Conservation (phyloP, 192 early-diverging fungal genomes). For the Borealophlyctis nickersoniae region DNA sequence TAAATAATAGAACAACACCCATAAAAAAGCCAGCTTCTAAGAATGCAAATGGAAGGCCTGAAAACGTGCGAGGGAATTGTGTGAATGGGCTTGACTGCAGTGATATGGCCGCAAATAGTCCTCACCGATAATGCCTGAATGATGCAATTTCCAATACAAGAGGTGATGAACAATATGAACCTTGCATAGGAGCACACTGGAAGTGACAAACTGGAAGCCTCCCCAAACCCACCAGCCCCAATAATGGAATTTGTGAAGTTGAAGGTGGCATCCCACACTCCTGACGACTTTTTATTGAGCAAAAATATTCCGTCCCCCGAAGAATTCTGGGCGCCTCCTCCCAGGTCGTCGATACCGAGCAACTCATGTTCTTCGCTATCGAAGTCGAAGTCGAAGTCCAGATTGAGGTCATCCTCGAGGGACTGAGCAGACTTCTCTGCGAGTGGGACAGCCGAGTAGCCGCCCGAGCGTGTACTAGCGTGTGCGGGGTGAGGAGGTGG, state of each 20-base stretch:
- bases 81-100: too few species aligned
- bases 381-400: slow-evolving; percentile 20
- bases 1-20: slow-evolving; percentile 51
- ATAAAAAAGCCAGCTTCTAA: slow-evolving; percentile 70
- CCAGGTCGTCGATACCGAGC: slow-evolving; percentile 16
- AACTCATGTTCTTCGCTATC: slow-evolving; percentile 25
- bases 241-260: slow-evolving; percentile 94
- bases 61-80: too few species aligned
- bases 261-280: slow-evolving; percentile 47
- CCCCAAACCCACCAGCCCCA: slow-evolving; percentile 69
- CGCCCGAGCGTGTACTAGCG: too few species aligned
- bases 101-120: too few species aligned
- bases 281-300: slow-evolving; percentile 8
- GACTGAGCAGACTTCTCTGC: too few species aligned
- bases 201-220: too few species aligned
- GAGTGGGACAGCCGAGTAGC: too few species aligned
- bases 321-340: neutral
- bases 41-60: slow-evolving; percentile 84
- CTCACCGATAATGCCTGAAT: neutral
- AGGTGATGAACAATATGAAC: too few species aligned
- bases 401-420: too few species aligned
- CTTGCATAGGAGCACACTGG: too few species aligned
- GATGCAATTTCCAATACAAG: too few species aligned
- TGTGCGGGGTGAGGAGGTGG: too few species aligned
- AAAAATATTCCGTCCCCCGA: neutral